A percentile compares a stretch with the other conserved stretches of the same genome.
Conservation (phyloP, 805 yeast genomes). For the Saturnispora dispora region DNA sequence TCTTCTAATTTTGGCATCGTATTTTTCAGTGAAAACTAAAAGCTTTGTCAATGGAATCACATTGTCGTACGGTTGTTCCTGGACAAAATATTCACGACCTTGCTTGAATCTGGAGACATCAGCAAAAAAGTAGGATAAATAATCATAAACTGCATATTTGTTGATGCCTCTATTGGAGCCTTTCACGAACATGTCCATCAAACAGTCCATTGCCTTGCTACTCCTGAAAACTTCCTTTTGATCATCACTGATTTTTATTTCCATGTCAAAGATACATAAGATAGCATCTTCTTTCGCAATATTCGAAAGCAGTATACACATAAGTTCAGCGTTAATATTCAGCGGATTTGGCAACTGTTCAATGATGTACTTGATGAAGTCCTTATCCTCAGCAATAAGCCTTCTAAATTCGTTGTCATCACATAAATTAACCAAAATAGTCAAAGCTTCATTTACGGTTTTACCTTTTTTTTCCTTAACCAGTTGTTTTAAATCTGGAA, state of each 20-base stretch:
- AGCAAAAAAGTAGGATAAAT: constrained; percentile 79
- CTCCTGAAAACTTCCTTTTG: constrained; percentile 48
- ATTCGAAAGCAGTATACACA: constrained; percentile 77
- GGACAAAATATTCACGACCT: constrained; percentile 73
- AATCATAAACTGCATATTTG: constrained; percentile 68
- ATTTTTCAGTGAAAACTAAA: constrained; percentile 73
- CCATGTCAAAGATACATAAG: constrained; percentile 38
- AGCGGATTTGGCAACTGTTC: constrained; percentile 42
- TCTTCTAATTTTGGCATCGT: constrained; percentile 69
- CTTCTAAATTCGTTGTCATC: constrained; percentile 58
- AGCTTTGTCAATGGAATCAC: constrained; percentile 77
- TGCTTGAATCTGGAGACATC: constrained; percentile 69
- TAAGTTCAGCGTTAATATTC: constrained; percentile 67
- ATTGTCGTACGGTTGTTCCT: constrained; percentile 61
- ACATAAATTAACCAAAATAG: constrained; percentile 76
- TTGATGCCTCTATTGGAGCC: constrained; percentile 69
- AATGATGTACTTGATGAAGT: constrained; percentile 42
- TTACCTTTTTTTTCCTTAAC: constrained; percentile 45
- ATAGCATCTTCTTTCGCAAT: constrained; percentile 70
- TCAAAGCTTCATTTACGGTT: constrained; percentile 56
- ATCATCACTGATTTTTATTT: constrained; percentile 21
- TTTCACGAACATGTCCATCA: constrained; percentile 83
- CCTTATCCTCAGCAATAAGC: constrained; percentile 54
- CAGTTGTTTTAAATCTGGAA: constrained; percentile 59
- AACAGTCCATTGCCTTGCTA: constrained; percentile 56